A percentile compares a stretch with the other conserved stretches of the same genome.
phyloP scores from a whole-genome alignment of 345 rosid species.

The Gossypium herbaceum region DNA sequence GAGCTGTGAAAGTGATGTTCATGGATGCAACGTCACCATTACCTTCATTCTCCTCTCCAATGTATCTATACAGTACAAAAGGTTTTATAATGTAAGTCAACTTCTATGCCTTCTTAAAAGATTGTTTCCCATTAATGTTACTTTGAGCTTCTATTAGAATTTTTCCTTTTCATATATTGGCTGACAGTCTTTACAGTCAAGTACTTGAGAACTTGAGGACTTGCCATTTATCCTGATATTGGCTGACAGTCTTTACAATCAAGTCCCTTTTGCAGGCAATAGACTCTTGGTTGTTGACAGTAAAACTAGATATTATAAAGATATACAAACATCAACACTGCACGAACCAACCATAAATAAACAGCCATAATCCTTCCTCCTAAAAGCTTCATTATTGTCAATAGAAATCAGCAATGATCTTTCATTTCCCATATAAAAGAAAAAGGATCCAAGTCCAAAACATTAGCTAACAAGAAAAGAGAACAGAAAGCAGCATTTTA shows the following conservation, averaged over 20 bases:
- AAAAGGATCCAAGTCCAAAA: not conserved
- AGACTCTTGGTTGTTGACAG: too few species aligned
- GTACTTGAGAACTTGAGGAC: not conserved
- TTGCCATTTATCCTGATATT: not conserved
- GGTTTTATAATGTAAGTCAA: not conserved
- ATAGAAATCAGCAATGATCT: too few species aligned
- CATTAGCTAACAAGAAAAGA: not conserved
- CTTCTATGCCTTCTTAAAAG: not conserved
- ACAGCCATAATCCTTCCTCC: not conserved
- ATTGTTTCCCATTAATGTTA: not conserved
- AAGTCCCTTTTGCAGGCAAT: not conserved
- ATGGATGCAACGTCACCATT: not conserved
- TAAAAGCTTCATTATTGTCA: too few species aligned
- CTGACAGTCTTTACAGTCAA: too few species aligned
- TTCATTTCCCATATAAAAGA: not conserved
- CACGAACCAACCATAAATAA: too few species aligned
- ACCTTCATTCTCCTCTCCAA: not conserved
- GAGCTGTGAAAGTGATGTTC: conserved; percentile 67
- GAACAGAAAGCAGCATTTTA: not conserved
- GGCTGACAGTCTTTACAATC: not conserved
- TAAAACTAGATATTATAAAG: too few species aligned
- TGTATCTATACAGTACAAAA: not conserved
- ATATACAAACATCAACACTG: too few species aligned
- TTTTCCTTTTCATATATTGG: too few species aligned
- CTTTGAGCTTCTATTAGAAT: not conserved